Evolutionary conservation across 2,329 filamentous ascomycete genomes (phyloP), one percentile per base, ranked within the genome.

Genomic region (Dendrostoma leiphaemia): DNA sequence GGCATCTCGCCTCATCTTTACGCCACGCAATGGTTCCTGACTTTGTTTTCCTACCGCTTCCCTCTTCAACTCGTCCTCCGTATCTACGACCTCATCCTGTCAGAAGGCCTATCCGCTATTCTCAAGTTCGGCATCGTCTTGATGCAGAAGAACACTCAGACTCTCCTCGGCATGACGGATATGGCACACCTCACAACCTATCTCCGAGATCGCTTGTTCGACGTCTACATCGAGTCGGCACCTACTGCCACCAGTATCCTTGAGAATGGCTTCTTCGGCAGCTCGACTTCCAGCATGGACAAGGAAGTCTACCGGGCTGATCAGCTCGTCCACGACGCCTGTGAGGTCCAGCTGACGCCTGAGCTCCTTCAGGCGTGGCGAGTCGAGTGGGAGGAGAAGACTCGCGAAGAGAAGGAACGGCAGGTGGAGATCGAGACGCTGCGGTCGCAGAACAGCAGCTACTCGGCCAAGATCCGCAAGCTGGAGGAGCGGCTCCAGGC

Each of bases 21-120:
- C 68, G 94, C 94, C 41, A 99, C 94, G 0, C 94, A 99, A 70
- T 99, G 94, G 94, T 99, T 99, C 72, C 81, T 99, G 47, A 99
- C 94, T 0, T 80, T 99, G n/a, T 99, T 99, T 67, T 91, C 93
- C 29, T 99, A 99, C 70, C 89, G 95, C 38, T 99, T 99, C 70
- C 94, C 94, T 8, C 80, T 99, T 7, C 94, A 99, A 67, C 84
- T 99, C 9, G 94, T 99, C 6, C 85, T 99, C 54, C 89, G 94
- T 29, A 95, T 99, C 48, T 99, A 97, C 71, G 94, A 99, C 67
- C 76, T 99, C 52, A 94, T 99, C 48, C 79, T 99, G 17, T 94
- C 90, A 44, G 93, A 97, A 71, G 94, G 95, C 3, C 78, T 99
- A 15, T 90, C 91, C 50, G 94, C 94, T 0, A 94, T 99, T 61